phyloP scores from a whole-genome alignment of 2,329 filamentous ascomycete genomes.

The Blastomyces parvus region DNA sequence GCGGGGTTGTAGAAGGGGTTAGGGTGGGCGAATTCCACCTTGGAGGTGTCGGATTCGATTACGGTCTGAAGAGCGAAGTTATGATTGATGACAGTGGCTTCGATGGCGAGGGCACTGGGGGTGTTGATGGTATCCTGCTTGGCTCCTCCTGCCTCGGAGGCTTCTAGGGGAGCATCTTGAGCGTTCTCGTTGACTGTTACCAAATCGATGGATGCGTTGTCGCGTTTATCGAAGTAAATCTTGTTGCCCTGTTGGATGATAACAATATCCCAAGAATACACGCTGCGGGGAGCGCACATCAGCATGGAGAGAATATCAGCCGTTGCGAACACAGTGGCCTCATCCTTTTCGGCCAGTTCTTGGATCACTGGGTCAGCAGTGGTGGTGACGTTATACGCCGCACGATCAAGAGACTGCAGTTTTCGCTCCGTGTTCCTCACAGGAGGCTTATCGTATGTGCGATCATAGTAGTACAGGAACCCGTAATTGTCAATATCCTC shows the following conservation, averaged over 20 bases:
- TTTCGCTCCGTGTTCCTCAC: conserved; percentile 83
- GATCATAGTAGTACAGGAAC: conserved; percentile 98
- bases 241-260: conserved; percentile 89
- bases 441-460: conserved; percentile 83
- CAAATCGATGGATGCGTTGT: conserved; percentile 89
- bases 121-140: conserved; percentile 94
- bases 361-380: conserved; percentile 94
- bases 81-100: conserved; percentile 99
- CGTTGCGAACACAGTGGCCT: conserved; percentile 93
- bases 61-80: conserved; percentile 98
- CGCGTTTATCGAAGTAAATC: conserved; percentile 97
- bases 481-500: conserved; percentile 94
- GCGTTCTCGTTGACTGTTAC: conserved; percentile 99
- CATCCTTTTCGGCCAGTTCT: conserved; percentile 89
- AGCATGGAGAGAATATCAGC: conserved; percentile 98
- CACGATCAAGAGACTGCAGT: conserved; percentile 80
- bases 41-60: conserved; percentile 64
- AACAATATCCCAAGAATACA: conserved; percentile 98
- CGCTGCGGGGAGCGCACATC: conserved; percentile 93
- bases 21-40: conserved; percentile 73
- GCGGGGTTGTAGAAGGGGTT: conserved; percentile 97
- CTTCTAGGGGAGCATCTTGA: conserved; percentile 83
- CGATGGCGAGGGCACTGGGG: conserved; percentile 82
- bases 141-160: conserved; percentile 51
- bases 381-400: conserved; percentile 96